Percentiles rank a stretch among this genome's conserved stretches.
Conservation (phyloP, 1,284 basidiomycete genomes). For the Clitocybe nebularis region DNA sequence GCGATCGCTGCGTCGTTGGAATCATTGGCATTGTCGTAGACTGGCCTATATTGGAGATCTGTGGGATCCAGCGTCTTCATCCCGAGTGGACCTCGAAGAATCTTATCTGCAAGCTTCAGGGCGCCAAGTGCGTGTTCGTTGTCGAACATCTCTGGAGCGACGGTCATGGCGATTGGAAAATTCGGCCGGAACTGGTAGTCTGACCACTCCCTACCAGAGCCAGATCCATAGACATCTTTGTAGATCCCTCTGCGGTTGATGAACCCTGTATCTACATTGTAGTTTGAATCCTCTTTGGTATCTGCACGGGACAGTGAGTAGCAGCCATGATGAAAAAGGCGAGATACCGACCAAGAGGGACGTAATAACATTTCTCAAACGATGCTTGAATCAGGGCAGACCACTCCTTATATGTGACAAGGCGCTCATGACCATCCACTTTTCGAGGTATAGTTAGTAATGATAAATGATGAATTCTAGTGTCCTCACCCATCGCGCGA, state of each 20-base stretch:
- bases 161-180: slow-evolving; percentile 94
- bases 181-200: slow-evolving; percentile 95
- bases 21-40: slow-evolving; percentile 92
- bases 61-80: slow-evolving; percentile 90
- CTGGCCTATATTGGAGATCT: slow-evolving; percentile 83
- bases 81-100: slow-evolving; percentile 80
- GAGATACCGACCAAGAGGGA: slow-evolving; percentile 65
- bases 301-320: slow-evolving; percentile 39
- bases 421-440: slow-evolving; percentile 71
- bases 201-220: slow-evolving; percentile 84
- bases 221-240: slow-evolving; percentile 95
- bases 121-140: slow-evolving; percentile 76
- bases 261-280: slow-evolving; percentile 67
- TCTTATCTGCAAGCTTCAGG: slow-evolving; percentile 71
- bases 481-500: slow-evolving; percentile 55
- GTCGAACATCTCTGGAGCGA: slow-evolving; percentile 94
- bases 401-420: slow-evolving; percentile 93
- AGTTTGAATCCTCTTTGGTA: slow-evolving; percentile 67
- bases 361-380: slow-evolving; percentile 90
- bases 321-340: slow-evolving; percentile 2
- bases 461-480: neutral
- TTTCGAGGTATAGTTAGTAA: slow-evolving; percentile 1
- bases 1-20: slow-evolving; percentile 76
- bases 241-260: slow-evolving; percentile 94
- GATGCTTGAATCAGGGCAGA: slow-evolving; percentile 76